These are phyloP conservation scores for Santalum album DNA, from an alignment of 164 flowering plant genomes.

Conservation along the genomic window DNA sequence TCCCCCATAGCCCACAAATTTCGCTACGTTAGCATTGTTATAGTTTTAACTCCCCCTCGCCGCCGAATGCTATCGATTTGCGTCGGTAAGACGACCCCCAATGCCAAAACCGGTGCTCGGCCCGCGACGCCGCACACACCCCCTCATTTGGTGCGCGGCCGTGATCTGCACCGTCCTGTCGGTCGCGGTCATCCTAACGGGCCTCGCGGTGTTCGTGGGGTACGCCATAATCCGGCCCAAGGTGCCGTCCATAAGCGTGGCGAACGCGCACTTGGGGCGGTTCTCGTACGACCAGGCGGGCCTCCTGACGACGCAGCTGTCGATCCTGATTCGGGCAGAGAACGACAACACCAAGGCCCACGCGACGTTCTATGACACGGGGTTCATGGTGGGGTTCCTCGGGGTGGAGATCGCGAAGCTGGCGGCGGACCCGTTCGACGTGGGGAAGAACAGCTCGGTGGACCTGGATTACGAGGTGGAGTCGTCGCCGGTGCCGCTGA, in stretches of 20 bases:
- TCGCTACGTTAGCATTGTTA: not conserved
- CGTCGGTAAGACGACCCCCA: slow-evolving; percentile 7
- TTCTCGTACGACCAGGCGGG: slow-evolving; percentile 32
- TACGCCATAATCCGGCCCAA: slow-evolving; percentile 56
- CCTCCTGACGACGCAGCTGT: slow-evolving; percentile 29
- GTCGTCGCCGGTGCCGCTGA: slow-evolving; percentile 43
- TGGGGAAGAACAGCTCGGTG: slow-evolving; percentile 32
- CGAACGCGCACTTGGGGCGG: slow-evolving; percentile 38
- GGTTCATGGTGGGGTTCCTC: slow-evolving; percentile 26
- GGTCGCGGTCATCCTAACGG: slow-evolving; percentile 46
- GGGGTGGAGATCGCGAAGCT: slow-evolving; percentile 39
- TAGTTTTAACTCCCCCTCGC: too few relatives aligned
- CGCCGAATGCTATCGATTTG: slow-evolving; percentile 14
- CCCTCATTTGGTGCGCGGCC: slow-evolving; percentile 50
- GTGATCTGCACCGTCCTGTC: slow-evolving; percentile 51
- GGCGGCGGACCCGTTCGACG: slow-evolving; percentile 36
- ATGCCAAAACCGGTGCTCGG: slow-evolving; percentile 17
- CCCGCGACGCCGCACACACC: slow-evolving; percentile 27
- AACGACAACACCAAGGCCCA: slow-evolving; percentile 59
- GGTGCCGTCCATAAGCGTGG: slow-evolving; percentile 43
- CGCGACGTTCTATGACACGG: slow-evolving; percentile 45
- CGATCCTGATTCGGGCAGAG: slow-evolving; percentile 36
- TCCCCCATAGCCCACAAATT: slow-evolving; percentile 3
- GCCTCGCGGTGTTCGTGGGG: slow-evolving; percentile 50
- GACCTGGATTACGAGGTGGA: slow-evolving; percentile 26